These are phyloP conservation scores for Suhomyces sp. DNA, from an alignment of 805 yeast species.

Conservation along the genomic window DNA sequence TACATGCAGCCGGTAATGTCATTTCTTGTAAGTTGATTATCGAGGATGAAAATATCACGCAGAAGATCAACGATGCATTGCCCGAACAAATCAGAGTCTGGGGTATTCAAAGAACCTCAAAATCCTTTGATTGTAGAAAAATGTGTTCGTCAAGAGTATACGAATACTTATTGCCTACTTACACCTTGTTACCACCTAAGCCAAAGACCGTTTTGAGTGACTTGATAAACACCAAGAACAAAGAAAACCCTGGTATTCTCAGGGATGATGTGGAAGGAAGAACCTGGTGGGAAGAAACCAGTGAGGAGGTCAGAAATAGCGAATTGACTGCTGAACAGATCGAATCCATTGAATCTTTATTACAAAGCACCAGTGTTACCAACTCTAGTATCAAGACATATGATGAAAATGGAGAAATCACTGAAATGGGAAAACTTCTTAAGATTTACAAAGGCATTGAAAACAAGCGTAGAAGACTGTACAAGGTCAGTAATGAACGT, in stretches of 20 bases:
- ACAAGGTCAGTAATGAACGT: slow-evolving; percentile 62
- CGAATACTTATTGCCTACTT: slow-evolving; percentile 91
- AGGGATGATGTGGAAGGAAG: slow-evolving; percentile 67
- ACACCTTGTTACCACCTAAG: slow-evolving; percentile 87
- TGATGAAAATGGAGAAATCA: slow-evolving; percentile 33
- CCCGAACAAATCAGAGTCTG: slow-evolving; percentile 90
- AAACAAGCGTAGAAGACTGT: slow-evolving; percentile 63
- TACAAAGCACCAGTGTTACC: slow-evolving; percentile 11
- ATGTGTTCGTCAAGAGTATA: slow-evolving; percentile 95
- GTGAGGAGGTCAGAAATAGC: slow-evolving; percentile 38
- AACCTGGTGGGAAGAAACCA: slow-evolving; percentile 67
- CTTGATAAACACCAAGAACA: slow-evolving; percentile 53
- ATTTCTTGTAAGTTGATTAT: slow-evolving; percentile 79
- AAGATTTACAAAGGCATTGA: slow-evolving; percentile 62
- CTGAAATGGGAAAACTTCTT: slow-evolving; percentile 40
- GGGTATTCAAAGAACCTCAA: slow-evolving; percentile 88
- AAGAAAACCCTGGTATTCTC: slow-evolving; percentile 56
- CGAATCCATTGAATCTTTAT: slow-evolving; percentile 15
- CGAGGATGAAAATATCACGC: slow-evolving; percentile 73
- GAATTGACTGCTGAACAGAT: slow-evolving; percentile 29
- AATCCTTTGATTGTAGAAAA: slow-evolving; percentile 90
- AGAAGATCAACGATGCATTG: slow-evolving; percentile 67
- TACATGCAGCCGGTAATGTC: slow-evolving; percentile 95
- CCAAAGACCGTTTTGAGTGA: slow-evolving; percentile 67
- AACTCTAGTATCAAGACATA: slow-evolving; percentile 29